These are phyloP conservation scores for Mediolabrus comicus DNA, from an alignment of 108 stramenopile genomes.

Conservation along the genomic window DNA sequence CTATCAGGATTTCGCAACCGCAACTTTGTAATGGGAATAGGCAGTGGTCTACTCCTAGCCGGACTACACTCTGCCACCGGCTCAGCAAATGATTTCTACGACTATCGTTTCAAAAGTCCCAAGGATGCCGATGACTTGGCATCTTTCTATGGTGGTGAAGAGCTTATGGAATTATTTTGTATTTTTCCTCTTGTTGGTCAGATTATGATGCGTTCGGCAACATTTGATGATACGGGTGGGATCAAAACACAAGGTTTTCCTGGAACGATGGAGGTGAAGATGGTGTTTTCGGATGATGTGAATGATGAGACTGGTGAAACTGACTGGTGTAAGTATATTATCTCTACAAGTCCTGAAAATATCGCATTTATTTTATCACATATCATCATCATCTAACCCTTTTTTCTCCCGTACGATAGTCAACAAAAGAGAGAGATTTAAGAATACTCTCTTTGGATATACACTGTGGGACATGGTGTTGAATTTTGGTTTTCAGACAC, in stretches of 20 bases:
- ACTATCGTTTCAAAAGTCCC: slow-evolving; percentile 34
- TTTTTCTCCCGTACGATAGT: neutral
- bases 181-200: slow-evolving; percentile 48
- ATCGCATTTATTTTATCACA: neutral
- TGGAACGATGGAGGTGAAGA: slow-evolving; percentile 37
- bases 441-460: slow-evolving; percentile 31
- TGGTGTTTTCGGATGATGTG: slow-evolving; percentile 44
- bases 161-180: slow-evolving; percentile 59
- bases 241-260: slow-evolving; percentile 46
- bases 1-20: neutral
- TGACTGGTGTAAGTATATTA: slow-evolving; percentile 9
- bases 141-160: slow-evolving; percentile 50
- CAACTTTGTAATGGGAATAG: neutral
- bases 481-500: slow-evolving; percentile 46
- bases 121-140: slow-evolving; percentile 44
- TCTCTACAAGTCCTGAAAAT: no score
- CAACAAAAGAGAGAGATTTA: slow-evolving; percentile 54
- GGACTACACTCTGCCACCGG: slow-evolving; percentile 7
- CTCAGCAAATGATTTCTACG: slow-evolving; percentile 37
- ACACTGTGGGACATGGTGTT: slow-evolving; percentile 47
- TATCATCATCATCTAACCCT: neutral
- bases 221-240: slow-evolving; percentile 48
- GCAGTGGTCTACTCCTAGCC: neutral
- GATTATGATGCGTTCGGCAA: slow-evolving; percentile 50
- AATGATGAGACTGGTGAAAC: slow-evolving; percentile 30